phyloP scores from a whole-genome alignment of 1,139 yeast species.

The Eremothecium cymbalariae region DNA sequence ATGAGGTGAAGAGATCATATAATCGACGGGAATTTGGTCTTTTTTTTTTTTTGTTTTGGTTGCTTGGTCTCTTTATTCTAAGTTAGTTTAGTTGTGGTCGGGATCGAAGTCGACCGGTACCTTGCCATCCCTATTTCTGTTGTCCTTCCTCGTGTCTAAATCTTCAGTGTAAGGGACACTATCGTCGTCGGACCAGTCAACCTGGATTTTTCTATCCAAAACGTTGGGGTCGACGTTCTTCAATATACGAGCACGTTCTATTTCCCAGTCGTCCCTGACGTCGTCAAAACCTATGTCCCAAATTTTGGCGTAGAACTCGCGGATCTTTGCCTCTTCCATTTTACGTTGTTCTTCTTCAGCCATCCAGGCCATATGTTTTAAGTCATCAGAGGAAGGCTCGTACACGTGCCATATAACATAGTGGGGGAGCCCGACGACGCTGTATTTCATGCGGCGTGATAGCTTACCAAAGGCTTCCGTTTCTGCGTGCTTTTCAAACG shows the following conservation, averaged over 20 bases:
- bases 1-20: too few relatives aligned
- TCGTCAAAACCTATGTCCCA: constrained; percentile 75
- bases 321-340: constrained; percentile 55
- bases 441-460: constrained; percentile 71
- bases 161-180: constrained; percentile 24
- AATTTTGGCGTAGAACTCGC: constrained; percentile 61
- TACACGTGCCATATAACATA: constrained; percentile 90
- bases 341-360: constrained; percentile 80
- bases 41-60: too few relatives aligned
- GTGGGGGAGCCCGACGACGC: constrained; percentile 79
- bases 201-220: constrained; percentile 37
- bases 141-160: too few relatives aligned
- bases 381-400: constrained; percentile 79
- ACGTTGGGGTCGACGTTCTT: constrained; percentile 57
- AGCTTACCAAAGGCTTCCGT: constrained; percentile 90
- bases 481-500: constrained; percentile 86
- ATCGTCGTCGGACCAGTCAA: constrained; percentile 65
- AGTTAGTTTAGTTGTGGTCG: constrained; percentile 11
- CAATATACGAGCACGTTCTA: constrained; percentile 56
- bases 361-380: constrained; percentile 96
- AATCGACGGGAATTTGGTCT: too few relatives aligned
- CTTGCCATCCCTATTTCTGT: constrained; percentile 3
- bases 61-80: too few relatives aligned
- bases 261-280: constrained; percentile 58
- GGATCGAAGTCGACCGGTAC: constrained; percentile 22